Percentiles rank a stretch among this genome's conserved stretches.
Conservation (phyloP, 768 basidiomycete species). For the Pleurotus cornucopiae region DNA sequence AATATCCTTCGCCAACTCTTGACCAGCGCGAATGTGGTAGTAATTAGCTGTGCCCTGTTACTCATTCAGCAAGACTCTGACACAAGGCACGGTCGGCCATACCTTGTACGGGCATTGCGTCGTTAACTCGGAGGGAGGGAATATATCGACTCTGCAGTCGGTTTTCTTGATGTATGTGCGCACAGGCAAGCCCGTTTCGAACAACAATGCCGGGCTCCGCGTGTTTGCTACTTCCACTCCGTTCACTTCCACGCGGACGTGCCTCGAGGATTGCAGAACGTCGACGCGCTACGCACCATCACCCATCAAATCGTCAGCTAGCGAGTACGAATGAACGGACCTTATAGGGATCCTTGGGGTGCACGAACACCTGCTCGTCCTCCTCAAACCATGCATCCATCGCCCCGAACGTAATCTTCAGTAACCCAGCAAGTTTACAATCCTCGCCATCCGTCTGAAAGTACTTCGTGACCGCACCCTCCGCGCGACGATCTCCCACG, state of each 20-base stretch:
- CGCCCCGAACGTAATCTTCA: slow-evolving; percentile 43
- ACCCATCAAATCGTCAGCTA: neutral
- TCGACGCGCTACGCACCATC: slow-evolving; percentile 47
- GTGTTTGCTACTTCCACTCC: slow-evolving; percentile 65
- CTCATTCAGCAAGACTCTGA: neutral
- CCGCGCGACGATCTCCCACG: slow-evolving; percentile 33
- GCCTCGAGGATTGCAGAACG: slow-evolving; percentile 53
- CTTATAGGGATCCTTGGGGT: slow-evolving; percentile 71
- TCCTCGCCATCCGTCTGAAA: slow-evolving; percentile 23
- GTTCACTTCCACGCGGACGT: slow-evolving; percentile 55
- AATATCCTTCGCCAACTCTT: slow-evolving; percentile 42
- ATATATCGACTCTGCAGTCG: slow-evolving; percentile 47
- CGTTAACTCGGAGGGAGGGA: slow-evolving; percentile 40
- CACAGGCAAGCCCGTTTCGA: slow-evolving; percentile 52
- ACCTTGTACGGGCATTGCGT: slow-evolving; percentile 68
- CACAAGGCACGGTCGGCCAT: neutral
- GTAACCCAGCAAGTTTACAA: slow-evolving; percentile 36
- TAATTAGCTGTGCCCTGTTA: slow-evolving; percentile 56
- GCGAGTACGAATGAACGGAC: slow-evolving; percentile 23
- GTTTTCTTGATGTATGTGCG: slow-evolving; percentile 60
- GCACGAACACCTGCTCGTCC: slow-evolving; percentile 55
- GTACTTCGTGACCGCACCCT: slow-evolving; percentile 31
- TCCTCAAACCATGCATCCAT: slow-evolving; percentile 70
- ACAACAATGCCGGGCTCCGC: slow-evolving; percentile 46
- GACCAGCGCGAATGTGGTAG: slow-evolving; percentile 42